Percentiles rank a stretch among this genome's conserved stretches.
These are phyloP conservation scores for Bolboschoenus planiculmis DNA, from an alignment of 176 grass and related monocot species.

Conservation along the genomic window DNA sequence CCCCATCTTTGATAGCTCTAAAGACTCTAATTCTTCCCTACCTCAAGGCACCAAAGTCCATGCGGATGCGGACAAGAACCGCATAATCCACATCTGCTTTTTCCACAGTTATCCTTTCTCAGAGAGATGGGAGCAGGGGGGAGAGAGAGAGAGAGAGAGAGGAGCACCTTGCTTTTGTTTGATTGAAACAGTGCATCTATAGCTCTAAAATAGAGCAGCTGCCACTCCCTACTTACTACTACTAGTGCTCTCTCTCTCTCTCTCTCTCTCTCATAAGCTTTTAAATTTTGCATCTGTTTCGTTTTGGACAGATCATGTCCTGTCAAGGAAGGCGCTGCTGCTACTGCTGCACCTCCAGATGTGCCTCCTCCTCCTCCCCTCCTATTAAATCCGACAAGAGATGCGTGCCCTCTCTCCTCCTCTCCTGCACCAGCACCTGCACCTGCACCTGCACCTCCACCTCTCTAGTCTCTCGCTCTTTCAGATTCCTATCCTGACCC, in stretches of 20 bases:
- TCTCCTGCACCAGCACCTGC: too few species aligned
- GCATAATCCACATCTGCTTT: constrained; percentile 31
- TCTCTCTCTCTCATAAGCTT: constrained; percentile 23
- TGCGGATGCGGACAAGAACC: constrained; percentile 47
- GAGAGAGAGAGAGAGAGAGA: constrained; percentile 2
- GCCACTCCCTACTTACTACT: constrained; percentile 42
- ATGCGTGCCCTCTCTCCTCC: constrained; percentile 25
- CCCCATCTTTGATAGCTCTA: constrained; percentile 8
- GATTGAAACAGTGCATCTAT: constrained; percentile 60
- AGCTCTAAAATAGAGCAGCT: constrained; percentile 34
- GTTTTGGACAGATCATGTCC: constrained; percentile 98
- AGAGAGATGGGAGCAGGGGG: constrained; percentile 19
- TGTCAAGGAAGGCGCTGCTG: constrained; percentile 86
- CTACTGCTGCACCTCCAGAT: constrained; percentile 45
- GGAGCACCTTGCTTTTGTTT: constrained; percentile 11
- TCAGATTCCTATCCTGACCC: constrained; percentile 14
- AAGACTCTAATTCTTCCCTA: not conserved
- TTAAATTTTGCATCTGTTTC: constrained; percentile 31
- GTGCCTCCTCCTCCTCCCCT: constrained; percentile 15
- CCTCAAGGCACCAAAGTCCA: constrained; percentile 42
- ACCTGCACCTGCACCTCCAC: too few species aligned
- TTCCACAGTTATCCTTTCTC: constrained; percentile 21
- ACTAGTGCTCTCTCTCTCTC: constrained; percentile 34
- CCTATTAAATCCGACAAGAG: constrained; percentile 47
- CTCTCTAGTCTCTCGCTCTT: constrained; percentile 26